Percentiles rank a stretch among this genome's conserved stretches.
These are phyloP conservation scores for Tricholoma furcatifolium DNA, from an alignment of 768 basidiomycete genomes.

Conservation along the genomic window DNA sequence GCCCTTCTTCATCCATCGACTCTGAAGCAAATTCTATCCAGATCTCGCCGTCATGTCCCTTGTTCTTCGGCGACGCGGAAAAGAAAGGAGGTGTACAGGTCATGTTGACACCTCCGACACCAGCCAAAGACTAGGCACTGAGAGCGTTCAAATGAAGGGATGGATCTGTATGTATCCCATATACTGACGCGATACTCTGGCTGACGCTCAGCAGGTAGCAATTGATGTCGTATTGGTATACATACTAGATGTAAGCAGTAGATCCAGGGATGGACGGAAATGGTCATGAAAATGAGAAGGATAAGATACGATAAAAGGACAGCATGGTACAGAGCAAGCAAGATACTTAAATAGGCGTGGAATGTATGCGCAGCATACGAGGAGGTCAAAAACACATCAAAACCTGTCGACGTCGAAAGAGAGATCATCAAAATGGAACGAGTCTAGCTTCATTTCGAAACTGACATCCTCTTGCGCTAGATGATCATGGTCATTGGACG, in stretches of 20 bases:
- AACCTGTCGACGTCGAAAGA: conserved; percentile 67
- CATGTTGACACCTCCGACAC: conserved; percentile 32
- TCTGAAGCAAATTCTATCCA: conserved; percentile 10
- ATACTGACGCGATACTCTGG: background rate
- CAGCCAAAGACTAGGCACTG: conserved; percentile 17
- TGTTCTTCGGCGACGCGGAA: conserved; percentile 24
- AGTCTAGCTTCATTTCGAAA: conserved; percentile 69
- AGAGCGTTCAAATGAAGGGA: background rate
- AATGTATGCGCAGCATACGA: background rate
- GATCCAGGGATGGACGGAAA: conserved; percentile 3
- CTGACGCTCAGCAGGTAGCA: background rate
- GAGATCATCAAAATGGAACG: conserved; percentile 69
- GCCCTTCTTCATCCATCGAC: conserved; percentile 6
- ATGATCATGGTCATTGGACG: background rate
- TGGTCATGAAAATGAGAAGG: background rate
- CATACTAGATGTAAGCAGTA: conserved; percentile 6
- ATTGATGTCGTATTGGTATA: conserved; percentile 3
- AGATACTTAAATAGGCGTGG: background rate
- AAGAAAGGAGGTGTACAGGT: conserved; percentile 22
- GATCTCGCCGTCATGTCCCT: conserved; percentile 29
- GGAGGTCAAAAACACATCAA: conserved; percentile 11
- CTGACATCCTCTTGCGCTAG: conserved; percentile 37
- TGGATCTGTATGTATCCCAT: background rate
- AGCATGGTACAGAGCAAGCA: background rate
- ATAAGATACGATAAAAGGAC: background rate